A percentile compares a stretch with the other conserved stretches of the same genome.
Evolutionary conservation across 257 asterid species (phyloP).

Genomic region (Solanum infundibuliforme): DNA sequence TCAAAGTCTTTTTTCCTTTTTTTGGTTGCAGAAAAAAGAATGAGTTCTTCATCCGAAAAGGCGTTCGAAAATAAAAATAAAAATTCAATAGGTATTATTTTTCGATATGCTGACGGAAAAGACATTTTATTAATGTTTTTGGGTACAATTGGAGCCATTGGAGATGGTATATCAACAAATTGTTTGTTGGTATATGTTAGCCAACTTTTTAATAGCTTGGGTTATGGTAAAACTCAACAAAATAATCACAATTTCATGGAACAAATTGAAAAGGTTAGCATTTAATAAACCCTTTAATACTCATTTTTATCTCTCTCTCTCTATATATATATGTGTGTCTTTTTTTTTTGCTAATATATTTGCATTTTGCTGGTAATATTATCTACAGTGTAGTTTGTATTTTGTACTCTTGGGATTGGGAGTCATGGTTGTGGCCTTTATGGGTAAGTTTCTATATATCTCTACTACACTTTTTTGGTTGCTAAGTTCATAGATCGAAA

Average conservation of each 20-base stretch:
- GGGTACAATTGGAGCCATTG: constrained; percentile 92
- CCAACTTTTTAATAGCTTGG: constrained; percentile 69
- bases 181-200: constrained; percentile 57
- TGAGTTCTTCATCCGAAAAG: constrained; percentile 21
- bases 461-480: neutral
- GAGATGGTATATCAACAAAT: constrained; percentile 80
- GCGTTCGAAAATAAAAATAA: constrained; percentile 1
- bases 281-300: neutral
- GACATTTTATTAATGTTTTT: constrained; percentile 60
- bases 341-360: neutral
- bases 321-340: accelerated
- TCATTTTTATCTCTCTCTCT: neutral
- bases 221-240: constrained; percentile 41
- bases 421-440: constrained; percentile 67
- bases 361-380: constrained; percentile 1
- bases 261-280: constrained; percentile 56
- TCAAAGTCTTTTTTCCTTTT: neutral
- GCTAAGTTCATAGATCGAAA: neutral
- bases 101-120: constrained; percentile 58
- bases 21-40: neutral
- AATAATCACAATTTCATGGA: constrained; percentile 45
- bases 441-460: constrained; percentile 42
- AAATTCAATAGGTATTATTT: constrained; percentile 28
- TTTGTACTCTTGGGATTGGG: constrained; percentile 72
- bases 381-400: constrained; percentile 69